Evolutionary conservation across 257 asterid genomes (phyloP), one percentile per base, ranked within the genome.

Genomic region (Nemophila menziesii): DNA sequence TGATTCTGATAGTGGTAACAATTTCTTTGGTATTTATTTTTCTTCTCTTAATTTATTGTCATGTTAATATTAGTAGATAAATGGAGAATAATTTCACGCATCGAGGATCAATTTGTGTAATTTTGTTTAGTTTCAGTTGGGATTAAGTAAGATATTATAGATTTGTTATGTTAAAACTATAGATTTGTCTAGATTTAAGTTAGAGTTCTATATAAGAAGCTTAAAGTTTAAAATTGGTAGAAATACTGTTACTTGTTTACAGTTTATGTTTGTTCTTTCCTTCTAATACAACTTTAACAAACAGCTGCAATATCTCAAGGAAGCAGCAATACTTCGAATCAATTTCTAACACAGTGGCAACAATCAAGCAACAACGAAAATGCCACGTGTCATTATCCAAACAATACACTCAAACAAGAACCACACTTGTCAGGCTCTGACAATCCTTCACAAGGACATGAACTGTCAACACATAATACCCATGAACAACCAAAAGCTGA

Each of bases 341-440:
- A 66, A 41, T 67, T 71, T 70, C 69, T 59, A 55, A 51, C 73
- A 3, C 82, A 69, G 33, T 80, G 86, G 92, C 69, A 77, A 56
- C 71, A 70, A 39, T 58, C 86, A 13, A 57, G 63, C 46, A 71
- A 60, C 13, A 74, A 71, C 4, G 93, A 77, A 60, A 63, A 49
- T 54, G 54, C 24, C 56, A 71, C 47, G 50, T 52, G 56, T 48
- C 78, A 49, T 50, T 68, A 64, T 52, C 20, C 57, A 39, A 43
- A 44, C 52, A 39, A 24, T 51, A 62, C 49, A 20, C 79, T 52
- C 48, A 78, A 63, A 53, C 67, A 62, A 11, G 76, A 61, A 56
- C 79, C 68, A 33, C 72, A 60, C 11, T 71, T 42, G 11, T 54
- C 71, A 11, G 84, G 56, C 36, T 43, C 81, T 21, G 82, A 67